Percentiles rank a stretch among this genome's conserved stretches.
Conservation (phyloP, 257 asterid species). For the Plantago ovata region DNA sequence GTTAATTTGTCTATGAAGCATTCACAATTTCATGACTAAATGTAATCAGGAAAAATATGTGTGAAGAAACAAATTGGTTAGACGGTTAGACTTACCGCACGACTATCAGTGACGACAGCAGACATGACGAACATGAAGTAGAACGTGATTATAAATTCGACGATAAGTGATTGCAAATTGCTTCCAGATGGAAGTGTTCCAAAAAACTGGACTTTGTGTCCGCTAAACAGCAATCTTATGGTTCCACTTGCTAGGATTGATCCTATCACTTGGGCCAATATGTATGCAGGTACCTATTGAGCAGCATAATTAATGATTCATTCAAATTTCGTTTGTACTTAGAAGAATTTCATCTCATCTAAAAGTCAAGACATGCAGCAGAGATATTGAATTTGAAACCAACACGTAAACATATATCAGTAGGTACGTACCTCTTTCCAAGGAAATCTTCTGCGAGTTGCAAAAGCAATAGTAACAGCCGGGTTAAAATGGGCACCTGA, state of each 20-base stretch:
- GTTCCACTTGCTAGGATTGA: constrained; percentile 32
- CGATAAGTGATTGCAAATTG: constrained; percentile 25
- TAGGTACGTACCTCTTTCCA: constrained; percentile 30
- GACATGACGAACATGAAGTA: constrained; percentile 31
- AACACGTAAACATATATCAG: no score
- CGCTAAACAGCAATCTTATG: constrained; percentile 20
- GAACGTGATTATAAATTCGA: constrained; percentile 33
- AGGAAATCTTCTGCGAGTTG: constrained; percentile 35
- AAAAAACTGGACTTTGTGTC: constrained; percentile 20
- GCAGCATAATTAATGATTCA: not conserved
- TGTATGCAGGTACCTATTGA: constrained; percentile 35
- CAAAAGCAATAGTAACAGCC: constrained; percentile 46
- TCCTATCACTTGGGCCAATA: constrained; percentile 24
- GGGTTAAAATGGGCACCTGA: constrained; percentile 59
- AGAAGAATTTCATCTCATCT: not conserved
- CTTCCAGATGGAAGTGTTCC: constrained; percentile 32
- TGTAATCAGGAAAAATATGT: not conserved
- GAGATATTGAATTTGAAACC: not conserved
- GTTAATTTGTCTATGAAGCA: not conserved
- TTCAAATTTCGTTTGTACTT: not conserved
- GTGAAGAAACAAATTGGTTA: not conserved
- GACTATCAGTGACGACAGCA: constrained; percentile 27
- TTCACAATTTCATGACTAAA: not conserved
- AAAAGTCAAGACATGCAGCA: not conserved
- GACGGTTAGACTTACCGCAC: constrained; percentile 18